These are phyloP conservation scores for Leishmania martiniquensis DNA, from an alignment of 208 protist species.

Conservation along the genomic window DNA sequence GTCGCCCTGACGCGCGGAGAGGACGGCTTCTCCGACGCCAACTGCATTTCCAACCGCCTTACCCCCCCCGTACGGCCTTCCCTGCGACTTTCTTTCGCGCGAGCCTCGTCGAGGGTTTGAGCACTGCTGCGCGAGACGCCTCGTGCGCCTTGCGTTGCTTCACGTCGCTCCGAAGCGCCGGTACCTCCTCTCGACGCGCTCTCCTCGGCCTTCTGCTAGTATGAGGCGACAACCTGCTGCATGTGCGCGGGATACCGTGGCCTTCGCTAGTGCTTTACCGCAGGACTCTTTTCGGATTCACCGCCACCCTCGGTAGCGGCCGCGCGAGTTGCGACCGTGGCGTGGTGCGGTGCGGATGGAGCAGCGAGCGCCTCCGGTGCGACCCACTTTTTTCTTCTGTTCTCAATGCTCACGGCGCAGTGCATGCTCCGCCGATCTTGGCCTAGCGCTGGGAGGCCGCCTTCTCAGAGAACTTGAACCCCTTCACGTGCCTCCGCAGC, in stretches of 20 bases:
- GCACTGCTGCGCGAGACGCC: neutral
- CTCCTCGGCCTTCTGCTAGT: conserved; percentile 16
- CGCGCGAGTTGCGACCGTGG: neutral
- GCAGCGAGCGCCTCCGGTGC: conserved; percentile 33
- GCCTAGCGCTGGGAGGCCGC: conserved; percentile 41
- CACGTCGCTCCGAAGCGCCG: conserved; percentile 6
- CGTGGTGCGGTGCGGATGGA: conserved; percentile 24
- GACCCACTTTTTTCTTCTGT: conserved; percentile 41
- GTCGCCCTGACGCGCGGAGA: conserved; percentile 17
- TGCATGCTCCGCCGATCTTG: conserved; percentile 35
- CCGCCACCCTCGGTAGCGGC: neutral
- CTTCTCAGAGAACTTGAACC: conserved; percentile 23
- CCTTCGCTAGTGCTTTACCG: neutral
- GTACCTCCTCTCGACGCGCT: conserved; percentile 3
- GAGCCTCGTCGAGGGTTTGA: conserved; percentile 7
- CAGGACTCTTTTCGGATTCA: neutral
- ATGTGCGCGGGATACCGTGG: conserved; percentile 15
- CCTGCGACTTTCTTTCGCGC: conserved; percentile 9
- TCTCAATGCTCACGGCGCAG: conserved; percentile 24
- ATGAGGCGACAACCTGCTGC: conserved; percentile 3
- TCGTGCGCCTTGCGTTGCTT: conserved; percentile 15
- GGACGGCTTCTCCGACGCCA: conserved; percentile 16
- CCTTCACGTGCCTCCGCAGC: conserved; percentile 27
- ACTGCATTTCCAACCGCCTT: conserved; percentile 7
- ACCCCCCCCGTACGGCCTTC: conserved; percentile 12